Conservation (phyloP, 1,139 yeast species). For the Blastobotrys aristatus region DNA sequence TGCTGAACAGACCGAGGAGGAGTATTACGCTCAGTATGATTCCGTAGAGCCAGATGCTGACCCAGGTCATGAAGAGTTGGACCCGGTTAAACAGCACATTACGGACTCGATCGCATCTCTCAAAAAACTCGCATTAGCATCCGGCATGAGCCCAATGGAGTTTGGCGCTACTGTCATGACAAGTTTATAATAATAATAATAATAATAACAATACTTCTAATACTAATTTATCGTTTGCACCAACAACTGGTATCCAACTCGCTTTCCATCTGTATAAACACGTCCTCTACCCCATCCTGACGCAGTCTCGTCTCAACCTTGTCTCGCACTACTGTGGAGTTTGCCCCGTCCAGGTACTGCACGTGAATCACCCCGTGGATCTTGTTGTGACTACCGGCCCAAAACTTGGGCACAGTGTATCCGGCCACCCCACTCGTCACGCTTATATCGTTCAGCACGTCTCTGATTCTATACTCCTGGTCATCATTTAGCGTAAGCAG, state of each 20-base stretch:
- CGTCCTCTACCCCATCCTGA: slow-evolving; percentile 33
- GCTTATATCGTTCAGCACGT: slow-evolving; percentile 60
- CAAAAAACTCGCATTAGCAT: slow-evolving; percentile 5
- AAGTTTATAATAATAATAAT: neutral
- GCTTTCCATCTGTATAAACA: slow-evolving; percentile 39
- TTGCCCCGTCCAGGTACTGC: slow-evolving; percentile 65
- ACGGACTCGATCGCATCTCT: neutral
- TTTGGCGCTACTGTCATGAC: neutral
- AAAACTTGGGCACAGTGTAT: slow-evolving; percentile 83
- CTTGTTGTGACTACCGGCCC: slow-evolving; percentile 58
- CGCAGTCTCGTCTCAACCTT: slow-evolving; percentile 48
- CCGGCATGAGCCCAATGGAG: slow-evolving; percentile 5
- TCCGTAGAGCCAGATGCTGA: slow-evolving; percentile 11
- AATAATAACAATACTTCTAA: neutral
- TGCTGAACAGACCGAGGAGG: neutral
- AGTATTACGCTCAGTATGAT: slow-evolving; percentile 11
- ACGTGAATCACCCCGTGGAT: slow-evolving; percentile 51
- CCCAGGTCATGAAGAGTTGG: slow-evolving; percentile 5
- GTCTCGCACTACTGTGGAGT: slow-evolving; percentile 53
- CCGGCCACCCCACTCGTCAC: slow-evolving; percentile 76
- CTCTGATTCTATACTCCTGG: slow-evolving; percentile 58
- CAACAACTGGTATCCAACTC: slow-evolving; percentile 34
- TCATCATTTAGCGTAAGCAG: slow-evolving; percentile 54
- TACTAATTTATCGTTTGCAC: slow-evolving; percentile 24
- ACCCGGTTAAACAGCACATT: slow-evolving; percentile 1